These are phyloP conservation scores for Volutella citrinella DNA, from an alignment of 2,329 filamentous ascomycete genomes.

Conservation along the genomic window DNA sequence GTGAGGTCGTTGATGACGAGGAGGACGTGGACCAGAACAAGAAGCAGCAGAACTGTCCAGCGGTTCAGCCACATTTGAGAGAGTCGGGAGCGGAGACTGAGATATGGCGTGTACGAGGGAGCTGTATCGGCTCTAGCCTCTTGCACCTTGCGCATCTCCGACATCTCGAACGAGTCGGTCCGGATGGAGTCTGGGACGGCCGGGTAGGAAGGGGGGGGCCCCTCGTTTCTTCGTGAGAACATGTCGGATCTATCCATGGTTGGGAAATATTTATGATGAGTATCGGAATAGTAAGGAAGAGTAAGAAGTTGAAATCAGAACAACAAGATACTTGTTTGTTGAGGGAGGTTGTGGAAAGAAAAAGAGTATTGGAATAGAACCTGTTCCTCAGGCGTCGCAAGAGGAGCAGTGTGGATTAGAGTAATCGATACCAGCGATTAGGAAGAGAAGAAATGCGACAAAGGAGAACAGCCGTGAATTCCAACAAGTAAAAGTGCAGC, in stretches of 20 bases:
- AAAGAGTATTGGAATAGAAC: too few species aligned
- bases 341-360: too few species aligned
- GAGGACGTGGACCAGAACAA: conserved; percentile 79
- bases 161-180: conserved; percentile 35
- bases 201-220: conserved; percentile 31
- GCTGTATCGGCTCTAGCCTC: conserved; percentile 51
- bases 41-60: conserved; percentile 87
- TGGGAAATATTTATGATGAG: conserved; percentile 20
- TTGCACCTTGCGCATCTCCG: conserved; percentile 29
- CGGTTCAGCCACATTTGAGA: conserved; percentile 98
- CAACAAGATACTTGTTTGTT: too few species aligned
- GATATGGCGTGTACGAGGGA: conserved; percentile 80
- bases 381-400: too few species aligned
- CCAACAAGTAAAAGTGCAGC: too few species aligned
- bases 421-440: too few species aligned
- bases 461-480: too few species aligned
- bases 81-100: conserved; percentile 82
- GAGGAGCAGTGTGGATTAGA: too few species aligned
- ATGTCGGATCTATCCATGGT: conserved; percentile 33
- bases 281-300: conserved; percentile 7
- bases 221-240: conserved; percentile 33
- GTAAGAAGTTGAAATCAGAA: conserved; percentile 4
- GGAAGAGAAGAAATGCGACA: conserved; percentile 7
- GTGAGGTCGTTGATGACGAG: conserved; percentile 72
- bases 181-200: conserved; percentile 36